Evolutionary conservation across 2,329 filamentous ascomycete genomes (phyloP), one percentile per base, ranked within the genome.

Genomic region (Hirsutella minnesotensis): DNA sequence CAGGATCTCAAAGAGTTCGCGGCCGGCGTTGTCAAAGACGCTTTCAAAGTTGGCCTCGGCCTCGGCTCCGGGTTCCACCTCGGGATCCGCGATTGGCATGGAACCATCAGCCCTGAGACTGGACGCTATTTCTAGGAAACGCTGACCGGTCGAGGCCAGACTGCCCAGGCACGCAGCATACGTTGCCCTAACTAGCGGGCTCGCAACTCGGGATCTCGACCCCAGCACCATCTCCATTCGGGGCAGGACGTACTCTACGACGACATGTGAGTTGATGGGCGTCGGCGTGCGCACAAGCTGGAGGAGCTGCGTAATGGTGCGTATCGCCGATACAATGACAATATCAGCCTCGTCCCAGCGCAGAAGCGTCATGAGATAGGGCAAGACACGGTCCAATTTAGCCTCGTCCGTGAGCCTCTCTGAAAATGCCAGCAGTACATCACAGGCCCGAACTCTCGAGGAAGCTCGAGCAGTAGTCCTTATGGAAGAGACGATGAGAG

Each of bases 141-240:
- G 76, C 21, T 83, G 79, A 0, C 92, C 89, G 4, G 87, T 92
- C 15, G 82, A 83, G 5, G 92, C 90, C 33, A 98, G 71, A 38
- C 83, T 92, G 3, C 90, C 88, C 20, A 98, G 72, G 55, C 88
- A 95, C 4, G 89, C 87, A 9, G 92, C 92, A 62, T 96, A 96
- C 0, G 89, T 92, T 39, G 88, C 87, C 45, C 92, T 77, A 12
- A 95, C 83, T 18, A 94, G 62, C 1, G 85, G 65, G 42, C 74
- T 83, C 2, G 81, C 75, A 7, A 51, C 47, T 27, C 61, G 62
- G 5, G 62, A 63, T 31, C 66, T 64, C 10, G 67, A 66, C 3
- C 68, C 62, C 33, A 79, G 52, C 13, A 70, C 68, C 9, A 69
- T 60, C 51, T 81, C 73, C 68, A 81, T 74, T 13, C 77, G 68